Percentiles rank a stretch among this genome's conserved stretches.
Conservation (phyloP, 1,139 yeast species). For the Pneumocystis carinii region DNA sequence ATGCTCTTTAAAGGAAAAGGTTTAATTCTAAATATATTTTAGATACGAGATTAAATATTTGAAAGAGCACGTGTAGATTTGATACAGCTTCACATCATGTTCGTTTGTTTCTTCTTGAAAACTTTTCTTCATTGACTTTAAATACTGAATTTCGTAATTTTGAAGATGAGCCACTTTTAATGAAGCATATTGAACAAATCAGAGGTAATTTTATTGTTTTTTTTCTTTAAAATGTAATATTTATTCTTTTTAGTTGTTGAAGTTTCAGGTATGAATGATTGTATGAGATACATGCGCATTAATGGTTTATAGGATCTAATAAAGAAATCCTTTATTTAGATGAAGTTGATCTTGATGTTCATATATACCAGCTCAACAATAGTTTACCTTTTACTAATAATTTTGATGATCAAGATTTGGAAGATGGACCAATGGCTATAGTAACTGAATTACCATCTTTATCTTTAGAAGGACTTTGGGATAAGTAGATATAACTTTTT, state of each 20-base stretch:
- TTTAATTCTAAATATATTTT: neutral
- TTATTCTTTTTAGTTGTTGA: conserved; percentile 10
- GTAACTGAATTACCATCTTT: conserved; percentile 12
- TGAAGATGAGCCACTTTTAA: conserved; percentile 8
- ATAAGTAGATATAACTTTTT: neutral
- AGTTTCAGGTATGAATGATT: conserved; percentile 9
- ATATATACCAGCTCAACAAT: conserved; percentile 11
- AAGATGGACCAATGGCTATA: conserved; percentile 11
- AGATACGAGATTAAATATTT: neutral
- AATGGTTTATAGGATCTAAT: neutral
- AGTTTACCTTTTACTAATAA: neutral
- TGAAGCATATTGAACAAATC: conserved; percentile 8
- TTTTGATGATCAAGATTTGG: conserved; percentile 9
- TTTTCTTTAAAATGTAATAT: neutral
- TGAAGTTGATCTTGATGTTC: conserved; percentile 11
- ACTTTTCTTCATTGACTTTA: conserved; percentile 12
- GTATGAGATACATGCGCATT: neutral
- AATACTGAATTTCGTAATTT: conserved; percentile 8
- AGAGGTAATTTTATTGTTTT: neutral
- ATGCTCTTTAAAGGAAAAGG: neutral
- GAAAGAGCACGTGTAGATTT: conserved; percentile 4
- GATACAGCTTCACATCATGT: conserved; percentile 8
- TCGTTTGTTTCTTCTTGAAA: conserved; percentile 12
- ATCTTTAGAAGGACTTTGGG: conserved; percentile 13
- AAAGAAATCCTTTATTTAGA: conserved; percentile 7